phyloP scores from a whole-genome alignment of 1,284 basidiomycete genomes.

The Cryptococcus sp. region DNA sequence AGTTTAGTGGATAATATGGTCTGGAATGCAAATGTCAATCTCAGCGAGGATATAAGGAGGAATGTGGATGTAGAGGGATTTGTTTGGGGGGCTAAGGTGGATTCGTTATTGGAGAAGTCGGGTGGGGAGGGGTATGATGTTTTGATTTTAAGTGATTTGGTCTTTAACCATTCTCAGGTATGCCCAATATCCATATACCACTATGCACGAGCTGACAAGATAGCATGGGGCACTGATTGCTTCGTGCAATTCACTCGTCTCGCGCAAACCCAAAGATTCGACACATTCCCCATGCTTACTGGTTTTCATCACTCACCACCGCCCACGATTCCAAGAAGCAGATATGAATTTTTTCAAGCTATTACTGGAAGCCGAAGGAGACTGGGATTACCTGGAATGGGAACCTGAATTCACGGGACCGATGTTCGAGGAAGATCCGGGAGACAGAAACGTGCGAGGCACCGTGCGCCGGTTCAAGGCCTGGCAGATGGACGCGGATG shows the following conservation, averaged over 20 bases:
- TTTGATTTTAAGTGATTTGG: slow-evolving; percentile 82
- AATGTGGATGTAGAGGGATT: slow-evolving; percentile 64
- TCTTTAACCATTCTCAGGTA: slow-evolving; percentile 49
- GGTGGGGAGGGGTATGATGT: slow-evolving; percentile 60
- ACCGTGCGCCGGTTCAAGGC: slow-evolving; percentile 60
- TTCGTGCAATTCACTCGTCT: slow-evolving; percentile 57
- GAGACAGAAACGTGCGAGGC: slow-evolving; percentile 56
- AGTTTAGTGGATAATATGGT: slow-evolving; percentile 72
- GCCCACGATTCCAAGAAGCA: slow-evolving; percentile 75
- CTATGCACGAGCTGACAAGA: not conserved
- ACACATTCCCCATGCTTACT: slow-evolving; percentile 71
- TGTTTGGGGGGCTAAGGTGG: slow-evolving; percentile 75
- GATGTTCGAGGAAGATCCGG: slow-evolving; percentile 83
- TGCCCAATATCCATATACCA: slow-evolving; percentile 1
- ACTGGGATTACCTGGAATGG: slow-evolving; percentile 74
- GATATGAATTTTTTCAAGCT: slow-evolving; percentile 75
- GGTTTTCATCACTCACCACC: slow-evolving; percentile 90
- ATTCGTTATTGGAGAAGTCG: slow-evolving; percentile 54
- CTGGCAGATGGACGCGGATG: slow-evolving; percentile 26
- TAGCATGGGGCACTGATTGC: slow-evolving; percentile 72
- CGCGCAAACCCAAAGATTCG: slow-evolving; percentile 20
- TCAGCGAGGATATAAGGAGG: slow-evolving; percentile 39
- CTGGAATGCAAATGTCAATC: slow-evolving; percentile 64
- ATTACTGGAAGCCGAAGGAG: slow-evolving; percentile 37
- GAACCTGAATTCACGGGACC: slow-evolving; percentile 65